Conservation (phyloP, 23 red algal genomes). For the Gracilaria domingensis region DNA sequence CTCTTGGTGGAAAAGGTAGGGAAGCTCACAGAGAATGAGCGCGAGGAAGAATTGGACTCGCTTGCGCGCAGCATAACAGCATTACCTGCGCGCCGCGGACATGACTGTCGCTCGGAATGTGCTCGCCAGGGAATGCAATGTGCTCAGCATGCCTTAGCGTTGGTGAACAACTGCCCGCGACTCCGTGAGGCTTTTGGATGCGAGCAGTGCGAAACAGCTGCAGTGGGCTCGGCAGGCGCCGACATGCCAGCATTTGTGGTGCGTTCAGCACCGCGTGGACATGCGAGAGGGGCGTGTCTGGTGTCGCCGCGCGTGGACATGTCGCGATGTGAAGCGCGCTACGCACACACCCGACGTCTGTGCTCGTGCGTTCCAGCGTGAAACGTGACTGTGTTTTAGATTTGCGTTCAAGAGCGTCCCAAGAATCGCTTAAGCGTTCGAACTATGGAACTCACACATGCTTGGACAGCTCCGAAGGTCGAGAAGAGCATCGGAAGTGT, state of each 20-base stretch:
- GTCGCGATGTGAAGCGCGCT: constrained; percentile 63
- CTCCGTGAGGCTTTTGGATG: constrained; percentile 59
- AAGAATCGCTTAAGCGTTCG: not conserved
- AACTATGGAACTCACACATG: constrained; percentile 12
- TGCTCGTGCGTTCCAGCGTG: constrained; percentile 62
- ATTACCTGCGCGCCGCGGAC: constrained; percentile 35
- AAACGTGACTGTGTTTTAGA: not conserved
- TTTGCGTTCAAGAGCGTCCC: not conserved
- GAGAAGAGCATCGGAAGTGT: constrained; percentile 9
- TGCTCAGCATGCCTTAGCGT: constrained; percentile 22
- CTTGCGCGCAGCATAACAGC: constrained; percentile 39
- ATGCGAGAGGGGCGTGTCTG: constrained; percentile 81
- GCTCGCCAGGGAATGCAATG: constrained; percentile 27
- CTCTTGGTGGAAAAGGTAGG: constrained; percentile 14
- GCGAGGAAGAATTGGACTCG: constrained; percentile 29
- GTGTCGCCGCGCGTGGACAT: constrained; percentile 37
- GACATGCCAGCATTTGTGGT: constrained; percentile 85
- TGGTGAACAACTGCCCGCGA: constrained; percentile 80
- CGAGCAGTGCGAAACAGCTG: constrained; percentile 67
- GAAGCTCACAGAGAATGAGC: not conserved
- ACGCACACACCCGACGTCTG: constrained; percentile 65
- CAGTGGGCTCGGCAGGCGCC: constrained; percentile 68
- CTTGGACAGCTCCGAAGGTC: constrained; percentile 21
- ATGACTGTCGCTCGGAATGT: constrained; percentile 29
- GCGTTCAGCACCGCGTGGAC: constrained; percentile 67